These are phyloP conservation scores for Botryotinia narcissicola DNA, from an alignment of 2,329 filamentous ascomycete genomes.

Conservation along the genomic window DNA sequence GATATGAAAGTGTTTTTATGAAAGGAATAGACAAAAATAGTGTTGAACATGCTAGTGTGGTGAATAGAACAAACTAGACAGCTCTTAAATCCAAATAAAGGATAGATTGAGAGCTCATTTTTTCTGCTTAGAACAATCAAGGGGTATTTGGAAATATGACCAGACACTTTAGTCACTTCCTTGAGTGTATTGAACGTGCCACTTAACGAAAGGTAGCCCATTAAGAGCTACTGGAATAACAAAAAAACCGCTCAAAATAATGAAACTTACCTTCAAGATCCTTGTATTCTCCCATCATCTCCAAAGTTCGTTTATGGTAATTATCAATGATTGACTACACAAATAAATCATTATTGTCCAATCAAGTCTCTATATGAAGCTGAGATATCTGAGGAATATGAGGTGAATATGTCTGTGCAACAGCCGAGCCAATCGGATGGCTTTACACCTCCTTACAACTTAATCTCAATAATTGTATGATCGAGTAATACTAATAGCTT, in stretches of 20 bases:
- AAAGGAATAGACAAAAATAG: not conserved
- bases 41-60: not conserved
- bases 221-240: not conserved
- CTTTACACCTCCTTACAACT: not conserved
- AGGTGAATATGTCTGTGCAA: not conserved
- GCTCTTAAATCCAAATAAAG: not conserved
- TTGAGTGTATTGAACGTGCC: not conserved
- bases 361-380: not conserved
- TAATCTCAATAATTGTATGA: not conserved
- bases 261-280: not conserved
- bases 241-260: not conserved
- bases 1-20: not conserved
- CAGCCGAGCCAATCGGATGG: constrained; percentile 3
- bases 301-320: not conserved
- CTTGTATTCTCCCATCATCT: accelerated
- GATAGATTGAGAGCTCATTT: accelerated
- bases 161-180: not conserved
- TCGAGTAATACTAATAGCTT: not conserved
- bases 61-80: not conserved
- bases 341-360: not conserved
- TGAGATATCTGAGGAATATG: not conserved
- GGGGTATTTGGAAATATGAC: not conserved
- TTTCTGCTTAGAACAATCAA: not conserved
- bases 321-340: not conserved
- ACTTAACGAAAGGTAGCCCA: not conserved